These are phyloP conservation scores for Trypanosoma melophagium DNA, from an alignment of 208 protist species.

Conservation along the genomic window DNA sequence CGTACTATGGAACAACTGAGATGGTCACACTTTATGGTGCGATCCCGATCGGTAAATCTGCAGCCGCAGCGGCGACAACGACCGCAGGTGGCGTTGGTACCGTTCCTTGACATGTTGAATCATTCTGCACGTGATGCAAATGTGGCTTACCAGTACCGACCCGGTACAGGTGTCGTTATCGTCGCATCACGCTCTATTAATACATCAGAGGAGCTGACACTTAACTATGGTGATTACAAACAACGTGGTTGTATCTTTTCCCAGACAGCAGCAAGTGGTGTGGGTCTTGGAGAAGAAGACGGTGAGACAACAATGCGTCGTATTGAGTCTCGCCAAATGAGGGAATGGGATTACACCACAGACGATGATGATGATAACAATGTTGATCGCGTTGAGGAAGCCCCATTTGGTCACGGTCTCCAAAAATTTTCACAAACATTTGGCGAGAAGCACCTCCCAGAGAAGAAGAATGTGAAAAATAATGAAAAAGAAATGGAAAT, in stretches of 20 bases:
- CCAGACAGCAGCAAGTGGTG: constrained; percentile 2
- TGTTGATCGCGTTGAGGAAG: constrained; percentile 20
- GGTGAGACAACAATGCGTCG: constrained; percentile 15
- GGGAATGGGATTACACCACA: constrained; percentile 25
- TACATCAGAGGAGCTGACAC: constrained; percentile 62
- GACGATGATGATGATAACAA: constrained; percentile 1
- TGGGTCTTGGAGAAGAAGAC: neutral
- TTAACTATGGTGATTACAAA: constrained; percentile 65
- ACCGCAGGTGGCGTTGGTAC: constrained; percentile 51
- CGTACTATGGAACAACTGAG: constrained; percentile 34
- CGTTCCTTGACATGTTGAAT: constrained; percentile 86
- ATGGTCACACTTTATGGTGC: constrained; percentile 88
- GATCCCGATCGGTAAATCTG: constrained; percentile 76
- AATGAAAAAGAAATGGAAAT: constrained; percentile 10
- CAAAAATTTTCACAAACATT: neutral
- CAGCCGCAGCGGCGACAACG: constrained; percentile 11
- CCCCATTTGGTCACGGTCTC: constrained; percentile 25
- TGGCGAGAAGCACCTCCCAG: too few species aligned
- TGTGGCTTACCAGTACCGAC: constrained; percentile 47
- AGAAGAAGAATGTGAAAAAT: neutral
- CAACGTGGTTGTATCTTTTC: constrained; percentile 80
- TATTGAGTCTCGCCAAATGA: constrained; percentile 25
- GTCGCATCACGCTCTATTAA: constrained; percentile 55
- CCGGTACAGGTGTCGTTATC: constrained; percentile 39
- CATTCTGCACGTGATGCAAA: constrained; percentile 54